These are phyloP conservation scores for Parasarocladium wereldwijsianum DNA, from an alignment of 2,329 filamentous ascomycete genomes.

Conservation along the genomic window DNA sequence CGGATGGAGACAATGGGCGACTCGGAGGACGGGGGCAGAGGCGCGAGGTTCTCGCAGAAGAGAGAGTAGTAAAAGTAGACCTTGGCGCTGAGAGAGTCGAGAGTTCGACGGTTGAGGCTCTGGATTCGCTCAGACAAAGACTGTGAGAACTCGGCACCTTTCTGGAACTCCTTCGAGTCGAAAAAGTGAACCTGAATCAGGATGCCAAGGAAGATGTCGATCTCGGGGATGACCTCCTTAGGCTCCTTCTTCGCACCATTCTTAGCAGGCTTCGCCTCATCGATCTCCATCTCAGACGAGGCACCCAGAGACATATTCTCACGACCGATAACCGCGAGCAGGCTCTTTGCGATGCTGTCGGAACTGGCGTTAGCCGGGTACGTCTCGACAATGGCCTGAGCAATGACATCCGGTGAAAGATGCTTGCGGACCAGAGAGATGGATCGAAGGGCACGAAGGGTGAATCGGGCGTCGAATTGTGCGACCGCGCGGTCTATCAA, in stretches of 20 bases:
- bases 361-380: slow-evolving; percentile 50
- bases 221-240: slow-evolving; percentile 72
- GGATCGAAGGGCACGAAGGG: slow-evolving; percentile 81
- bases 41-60: slow-evolving; percentile 83
- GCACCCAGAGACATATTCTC: slow-evolving; percentile 47
- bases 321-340: slow-evolving; percentile 57
- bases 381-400: slow-evolving; percentile 67
- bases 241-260: slow-evolving; percentile 46
- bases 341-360: slow-evolving; percentile 50
- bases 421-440: slow-evolving; percentile 94
- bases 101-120: slow-evolving; percentile 76
- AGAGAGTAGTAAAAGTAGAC: slow-evolving; percentile 97
- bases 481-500: slow-evolving; percentile 83
- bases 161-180: slow-evolving; percentile 67
- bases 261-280: slow-evolving; percentile 37
- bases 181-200: slow-evolving; percentile 77
- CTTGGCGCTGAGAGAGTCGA: slow-evolving; percentile 87
- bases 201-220: slow-evolving; percentile 80
- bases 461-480: slow-evolving; percentile 90
- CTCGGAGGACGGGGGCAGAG: slow-evolving; percentile 75
- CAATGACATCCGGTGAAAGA: slow-evolving; percentile 66
- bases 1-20: slow-evolving; percentile 79
- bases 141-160: slow-evolving; percentile 72
- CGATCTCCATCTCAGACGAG: slow-evolving; percentile 58
- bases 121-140: slow-evolving; percentile 75